Evolutionary conservation across 768 basidiomycete genomes (phyloP).

Genomic region (Trametes villosa): DNA sequence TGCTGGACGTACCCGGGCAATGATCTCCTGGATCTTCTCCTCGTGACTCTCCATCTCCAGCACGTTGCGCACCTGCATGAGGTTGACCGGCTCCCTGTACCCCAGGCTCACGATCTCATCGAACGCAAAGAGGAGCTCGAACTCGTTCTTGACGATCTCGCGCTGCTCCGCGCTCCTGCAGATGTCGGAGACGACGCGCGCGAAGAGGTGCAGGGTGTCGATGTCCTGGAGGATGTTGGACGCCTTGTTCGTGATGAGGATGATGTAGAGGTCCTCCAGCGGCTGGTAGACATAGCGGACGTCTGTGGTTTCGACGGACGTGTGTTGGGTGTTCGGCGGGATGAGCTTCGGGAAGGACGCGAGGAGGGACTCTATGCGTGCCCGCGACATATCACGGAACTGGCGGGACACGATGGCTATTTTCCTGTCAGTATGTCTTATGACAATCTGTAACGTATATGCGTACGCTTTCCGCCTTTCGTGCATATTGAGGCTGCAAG

Average conservation of each 20-base stretch:
- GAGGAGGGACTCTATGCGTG: conserved; percentile 93
- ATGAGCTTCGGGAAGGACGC: conserved; percentile 98
- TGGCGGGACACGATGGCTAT: conserved; percentile 94
- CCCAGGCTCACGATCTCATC: conserved; percentile 96
- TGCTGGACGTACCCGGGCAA: conserved; percentile 71
- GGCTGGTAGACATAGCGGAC: conserved; percentile 98
- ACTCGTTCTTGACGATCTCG: conserved; percentile 88
- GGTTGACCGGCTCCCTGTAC: conserved; percentile 76
- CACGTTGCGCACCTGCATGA: conserved; percentile 78
- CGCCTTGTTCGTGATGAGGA: conserved; percentile 97
- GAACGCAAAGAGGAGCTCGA: conserved; percentile 93
- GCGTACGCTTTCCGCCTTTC: conserved; percentile 87
- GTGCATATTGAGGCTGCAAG: conserved; percentile 95
- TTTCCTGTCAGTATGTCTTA: background rate
- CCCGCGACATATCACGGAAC: conserved; percentile 90
- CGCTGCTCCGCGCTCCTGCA: conserved; percentile 86
- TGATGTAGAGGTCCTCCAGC: conserved; percentile 94
- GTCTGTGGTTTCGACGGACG: conserved; percentile 93
- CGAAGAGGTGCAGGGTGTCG: conserved; percentile 92
- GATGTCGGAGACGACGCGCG: conserved; percentile 91
- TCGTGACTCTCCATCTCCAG: conserved; percentile 92
- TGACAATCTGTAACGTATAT: background rate
- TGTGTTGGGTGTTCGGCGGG: conserved; percentile 92
- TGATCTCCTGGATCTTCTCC: conserved; percentile 97
- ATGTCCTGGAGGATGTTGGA: conserved; percentile 99